phyloP scores from a whole-genome alignment of 2,329 filamentous ascomycete genomes.

The Cladosporium phlei region DNA sequence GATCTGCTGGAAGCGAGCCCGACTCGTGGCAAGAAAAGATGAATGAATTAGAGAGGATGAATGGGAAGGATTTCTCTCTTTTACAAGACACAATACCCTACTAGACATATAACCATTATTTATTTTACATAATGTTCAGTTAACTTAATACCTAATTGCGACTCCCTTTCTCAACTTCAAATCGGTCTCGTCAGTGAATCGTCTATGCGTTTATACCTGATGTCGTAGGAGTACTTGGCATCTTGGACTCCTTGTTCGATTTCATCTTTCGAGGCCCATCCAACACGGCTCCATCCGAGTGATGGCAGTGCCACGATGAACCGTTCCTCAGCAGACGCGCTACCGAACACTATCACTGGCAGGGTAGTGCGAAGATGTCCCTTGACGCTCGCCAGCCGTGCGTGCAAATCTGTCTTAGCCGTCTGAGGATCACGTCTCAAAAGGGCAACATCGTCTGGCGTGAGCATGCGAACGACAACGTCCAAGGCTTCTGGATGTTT shows the following conservation, averaged over 20 bases:
- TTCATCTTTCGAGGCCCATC: constrained; percentile 11
- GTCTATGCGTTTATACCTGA: constrained; percentile 17
- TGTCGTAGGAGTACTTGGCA: constrained; percentile 20
- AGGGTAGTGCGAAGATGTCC: constrained; percentile 39
- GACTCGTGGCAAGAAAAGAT: constrained; percentile 24
- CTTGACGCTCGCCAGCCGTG: constrained; percentile 24
- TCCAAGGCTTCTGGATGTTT: neutral
- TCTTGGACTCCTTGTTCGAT: neutral
- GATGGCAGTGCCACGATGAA: constrained; percentile 30
- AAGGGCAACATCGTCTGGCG: constrained; percentile 25
- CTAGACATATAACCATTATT: too few species aligned
- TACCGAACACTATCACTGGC: constrained; percentile 29
- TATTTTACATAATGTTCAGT: too few species aligned
- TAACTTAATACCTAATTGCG: too few species aligned
- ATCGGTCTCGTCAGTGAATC: neutral
- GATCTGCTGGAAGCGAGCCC: constrained; percentile 30
- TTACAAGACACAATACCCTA: too few species aligned
- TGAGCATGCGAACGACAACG: constrained; percentile 37
- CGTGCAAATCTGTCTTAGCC: neutral
- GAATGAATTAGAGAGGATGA: neutral
- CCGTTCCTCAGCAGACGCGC: constrained; percentile 9
- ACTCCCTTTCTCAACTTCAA: too few species aligned
- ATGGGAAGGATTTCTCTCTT: too few species aligned
- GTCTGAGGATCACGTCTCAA: neutral
- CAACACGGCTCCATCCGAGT: constrained; percentile 20